Conservation (phyloP, 1,139 yeast species). For the Yamadazyma siamensis region DNA sequence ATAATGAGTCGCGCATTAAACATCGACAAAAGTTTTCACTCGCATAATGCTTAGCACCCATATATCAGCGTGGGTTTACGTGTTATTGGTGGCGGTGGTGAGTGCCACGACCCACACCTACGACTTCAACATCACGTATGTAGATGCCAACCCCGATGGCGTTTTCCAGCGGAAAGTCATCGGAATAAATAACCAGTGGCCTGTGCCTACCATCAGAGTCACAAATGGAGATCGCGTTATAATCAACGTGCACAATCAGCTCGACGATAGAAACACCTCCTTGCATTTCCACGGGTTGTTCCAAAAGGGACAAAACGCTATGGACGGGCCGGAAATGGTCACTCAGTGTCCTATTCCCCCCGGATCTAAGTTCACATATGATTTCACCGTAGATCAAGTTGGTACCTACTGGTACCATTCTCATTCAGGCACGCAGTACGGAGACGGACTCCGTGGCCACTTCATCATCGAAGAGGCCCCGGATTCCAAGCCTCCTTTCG, state of each 20-base stretch:
- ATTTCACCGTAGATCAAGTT: constrained; percentile 80
- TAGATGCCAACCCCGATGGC: constrained; percentile 76
- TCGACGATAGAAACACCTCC: constrained; percentile 64
- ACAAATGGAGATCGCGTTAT: constrained; percentile 74
- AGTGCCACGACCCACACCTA: constrained; percentile 58
- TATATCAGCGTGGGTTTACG: too few relatives aligned
- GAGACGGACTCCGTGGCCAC: constrained; percentile 87
- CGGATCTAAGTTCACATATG: constrained; percentile 63
- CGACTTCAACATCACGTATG: constrained; percentile 77
- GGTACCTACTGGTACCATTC: constrained; percentile 97
- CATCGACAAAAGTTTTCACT: too few relatives aligned
- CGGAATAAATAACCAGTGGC: constrained; percentile 82
- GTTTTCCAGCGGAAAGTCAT: constrained; percentile 58
- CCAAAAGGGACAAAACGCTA: constrained; percentile 66
- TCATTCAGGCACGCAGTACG: constrained; percentile 80
- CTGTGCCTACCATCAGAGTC: constrained; percentile 75
- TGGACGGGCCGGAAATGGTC: constrained; percentile 88
- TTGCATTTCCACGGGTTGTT: constrained; percentile 91
- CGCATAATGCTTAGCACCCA: too few relatives aligned
- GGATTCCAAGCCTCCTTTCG: constrained; percentile 33
- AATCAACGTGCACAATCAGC: constrained; percentile 65
- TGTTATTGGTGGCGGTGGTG: too few relatives aligned
- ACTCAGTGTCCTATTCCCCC: constrained; percentile 88
- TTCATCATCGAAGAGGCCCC: constrained; percentile 65
- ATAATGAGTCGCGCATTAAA: too few relatives aligned